Percentiles rank a stretch among this genome's conserved stretches.
These are phyloP conservation scores for Cryptomeria japonica DNA, from an alignment of 75 land plant species.

Conservation along the genomic window DNA sequence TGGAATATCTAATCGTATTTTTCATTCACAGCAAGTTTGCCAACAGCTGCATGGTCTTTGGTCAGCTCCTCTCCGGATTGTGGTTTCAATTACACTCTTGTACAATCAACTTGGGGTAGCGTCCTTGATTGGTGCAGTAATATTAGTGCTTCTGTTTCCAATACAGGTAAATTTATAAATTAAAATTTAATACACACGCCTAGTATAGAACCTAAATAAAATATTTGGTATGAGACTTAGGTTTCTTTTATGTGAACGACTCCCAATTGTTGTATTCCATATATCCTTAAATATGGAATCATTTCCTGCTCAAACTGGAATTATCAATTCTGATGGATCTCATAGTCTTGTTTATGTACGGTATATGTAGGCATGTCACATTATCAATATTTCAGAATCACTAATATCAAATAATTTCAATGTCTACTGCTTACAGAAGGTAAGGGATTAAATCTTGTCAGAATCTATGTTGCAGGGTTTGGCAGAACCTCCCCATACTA, in stretches of 20 bases:
- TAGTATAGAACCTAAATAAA: not conserved
- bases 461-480: too few relatives aligned
- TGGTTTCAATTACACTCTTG: constrained; percentile 64
- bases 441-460: too few relatives aligned
- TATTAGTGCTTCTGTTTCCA: constrained; percentile 82
- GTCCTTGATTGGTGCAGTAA: constrained; percentile 70
- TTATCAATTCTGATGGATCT: too few relatives aligned
- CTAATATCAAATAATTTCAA: too few relatives aligned
- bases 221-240: not conserved
- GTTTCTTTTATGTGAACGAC: not conserved
- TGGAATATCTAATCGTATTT: not conserved
- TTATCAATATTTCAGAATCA: too few relatives aligned
- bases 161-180: constrained; percentile 47
- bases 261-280: too few relatives aligned
- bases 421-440: too few relatives aligned
- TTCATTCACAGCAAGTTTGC: constrained; percentile 59
- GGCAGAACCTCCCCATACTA: too few relatives aligned
- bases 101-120: constrained; percentile 83
- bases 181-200: not conserved
- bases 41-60: constrained; percentile 85
- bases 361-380: too few relatives aligned
- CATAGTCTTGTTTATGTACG: too few relatives aligned
- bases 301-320: too few relatives aligned
- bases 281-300: too few relatives aligned
- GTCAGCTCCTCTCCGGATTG: constrained; percentile 95